Evolutionary conservation across 257 asterid genomes (phyloP), one percentile per base, ranked within the genome.

Genomic region (Hygrophila difformis): DNA sequence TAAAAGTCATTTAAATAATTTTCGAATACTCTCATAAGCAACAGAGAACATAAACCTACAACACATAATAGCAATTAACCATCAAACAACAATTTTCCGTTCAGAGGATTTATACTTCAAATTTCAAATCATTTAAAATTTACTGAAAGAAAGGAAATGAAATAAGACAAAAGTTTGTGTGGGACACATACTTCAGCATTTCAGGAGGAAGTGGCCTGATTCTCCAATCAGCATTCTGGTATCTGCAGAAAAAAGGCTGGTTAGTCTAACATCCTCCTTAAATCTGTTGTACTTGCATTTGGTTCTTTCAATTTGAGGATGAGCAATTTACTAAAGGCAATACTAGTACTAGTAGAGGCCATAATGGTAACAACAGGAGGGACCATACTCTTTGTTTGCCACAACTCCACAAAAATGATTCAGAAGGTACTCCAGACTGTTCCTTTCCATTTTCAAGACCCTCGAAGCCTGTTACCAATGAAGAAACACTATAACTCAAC

Each of bases 181-280:
- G 59, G 62, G 29, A 40, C 40, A 56, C 70, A 39, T 60, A 88
- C 95, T 78, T 87, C 63, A 86, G 24, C 99, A 91, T 91, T 61
- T 79, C 96, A 22, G 2, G 37, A 36, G 95, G 99, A 55, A 91
- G 96, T 11, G 96, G 99, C 46, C 99, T 82, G 19, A 82, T 60
- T 72, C 99, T 83, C 99, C 98, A 91, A 63, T 91, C 98, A n/a
- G 93, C 98, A 74, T 85, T 91, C 69, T 91, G 98, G 76, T 91
- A 91, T 63, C 97, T 88, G 81, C 47, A 63, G 57, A 55, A 58
- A 22, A 49, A 19, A 35, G 31, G 26, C 51, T 3, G 56, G 47
- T 59, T 71, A 74, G 56, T 58, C 51, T 41, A 40, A 46, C 29
- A 61, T 28, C 23, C 37, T 47, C 31, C 31, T 16, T n/a, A 22